Evolutionary conservation across 2,329 filamentous ascomycete species (phyloP).

Genomic region (Trichoderma semiorbis): DNA sequence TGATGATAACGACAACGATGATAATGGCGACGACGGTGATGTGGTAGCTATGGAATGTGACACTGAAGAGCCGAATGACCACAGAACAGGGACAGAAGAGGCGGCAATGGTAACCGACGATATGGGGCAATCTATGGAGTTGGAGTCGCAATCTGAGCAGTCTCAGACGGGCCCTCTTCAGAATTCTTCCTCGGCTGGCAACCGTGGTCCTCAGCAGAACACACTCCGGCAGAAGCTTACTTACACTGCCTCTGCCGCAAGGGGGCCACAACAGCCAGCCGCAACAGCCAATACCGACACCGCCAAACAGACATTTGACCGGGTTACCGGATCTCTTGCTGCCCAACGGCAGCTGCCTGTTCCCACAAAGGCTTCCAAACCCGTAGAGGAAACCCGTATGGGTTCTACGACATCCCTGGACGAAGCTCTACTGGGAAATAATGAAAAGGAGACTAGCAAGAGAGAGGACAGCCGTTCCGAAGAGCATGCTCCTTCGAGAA

Average conservation of each 20-base stretch:
- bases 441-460: background rate
- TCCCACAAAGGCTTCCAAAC: background rate
- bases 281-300: conserved; percentile 19
- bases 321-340: background rate
- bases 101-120: background rate
- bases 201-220: conserved; percentile 34
- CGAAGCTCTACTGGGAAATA: conserved; percentile 31
- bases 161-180: conserved; percentile 52
- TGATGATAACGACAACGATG: conserved; percentile 25
- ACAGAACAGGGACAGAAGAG: background rate
- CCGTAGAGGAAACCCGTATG: conserved; percentile 24
- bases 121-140: conserved; percentile 28
- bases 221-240: conserved; percentile 33
- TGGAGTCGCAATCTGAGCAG: background rate
- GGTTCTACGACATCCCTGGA: conserved; percentile 33
- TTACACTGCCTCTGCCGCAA: conserved; percentile 45
- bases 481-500: conserved; percentile 16
- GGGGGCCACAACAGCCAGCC: conserved; percentile 44
- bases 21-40: conserved; percentile 37
- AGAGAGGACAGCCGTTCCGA: background rate
- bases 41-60: conserved; percentile 42
- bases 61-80: conserved; percentile 22
- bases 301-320: background rate
- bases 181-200: conserved; percentile 50
- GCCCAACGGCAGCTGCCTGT: background rate